Percentiles rank a stretch among this genome's conserved stretches.
phyloP scores from a whole-genome alignment of 257 asterid genomes.

The Marsdenia floribunda region DNA sequence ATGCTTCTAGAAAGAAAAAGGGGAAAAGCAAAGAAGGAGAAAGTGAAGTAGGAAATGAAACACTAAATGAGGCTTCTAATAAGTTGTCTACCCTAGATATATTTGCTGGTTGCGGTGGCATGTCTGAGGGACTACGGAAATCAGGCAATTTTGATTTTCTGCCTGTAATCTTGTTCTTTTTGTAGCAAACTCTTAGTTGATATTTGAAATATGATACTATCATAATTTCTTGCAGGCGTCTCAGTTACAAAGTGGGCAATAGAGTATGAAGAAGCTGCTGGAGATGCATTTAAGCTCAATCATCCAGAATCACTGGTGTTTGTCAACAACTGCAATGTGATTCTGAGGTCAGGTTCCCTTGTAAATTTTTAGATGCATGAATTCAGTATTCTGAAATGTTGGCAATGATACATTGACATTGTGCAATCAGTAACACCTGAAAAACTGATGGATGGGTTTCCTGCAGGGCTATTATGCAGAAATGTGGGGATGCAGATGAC shows the following conservation, averaged over 20 bases:
- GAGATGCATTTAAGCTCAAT: slow-evolving; percentile 86
- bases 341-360: slow-evolving; percentile 49
- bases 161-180: slow-evolving; percentile 5
- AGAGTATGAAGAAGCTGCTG: slow-evolving; percentile 91
- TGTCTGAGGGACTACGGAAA: slow-evolving; percentile 75
- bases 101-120: slow-evolving; percentile 98
- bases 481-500: slow-evolving; percentile 81
- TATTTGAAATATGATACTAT: slow-evolving; percentile 17
- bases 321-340: slow-evolving; percentile 81
- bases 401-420: not conserved
- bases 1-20: slow-evolving; percentile 48
- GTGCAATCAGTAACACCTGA: not conserved
- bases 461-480: slow-evolving; percentile 88
- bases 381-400: not conserved
- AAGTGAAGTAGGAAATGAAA: slow-evolving; percentile 34
- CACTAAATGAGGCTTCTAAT: slow-evolving; percentile 28
- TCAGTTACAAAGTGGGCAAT: slow-evolving; percentile 88
- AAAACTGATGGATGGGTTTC: slow-evolving; percentile 8
- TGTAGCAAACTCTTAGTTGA: slow-evolving; percentile 6
- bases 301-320: slow-evolving; percentile 75
- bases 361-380: not conserved
- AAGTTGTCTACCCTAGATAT: slow-evolving; percentile 68
- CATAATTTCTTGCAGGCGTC: slow-evolving; percentile 41
- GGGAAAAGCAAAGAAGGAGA: slow-evolving; percentile 87
- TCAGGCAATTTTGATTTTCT: slow-evolving; percentile 48